Base-by-base conservation (phyloP, 768 basidiomycete genomes). In the Hericium alpestre region DNA sequence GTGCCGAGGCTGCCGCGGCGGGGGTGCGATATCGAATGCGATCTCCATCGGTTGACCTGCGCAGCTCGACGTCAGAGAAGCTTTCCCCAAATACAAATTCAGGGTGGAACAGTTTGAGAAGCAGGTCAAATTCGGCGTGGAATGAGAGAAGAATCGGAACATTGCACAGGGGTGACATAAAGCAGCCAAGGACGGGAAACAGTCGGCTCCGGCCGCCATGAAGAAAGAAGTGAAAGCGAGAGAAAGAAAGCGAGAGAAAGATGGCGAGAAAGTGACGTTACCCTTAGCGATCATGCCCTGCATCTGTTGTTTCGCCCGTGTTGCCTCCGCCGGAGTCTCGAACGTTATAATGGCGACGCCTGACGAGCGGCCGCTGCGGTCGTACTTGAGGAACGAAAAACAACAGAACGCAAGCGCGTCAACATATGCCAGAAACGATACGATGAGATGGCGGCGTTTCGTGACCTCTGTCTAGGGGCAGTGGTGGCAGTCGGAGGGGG, bases 341-440 rank as follows among this genome's bases (percentile, higher is more conserved):
- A 84, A 95, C 9, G 83, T 77, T 68, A 96, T 75, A 63, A 83
- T 79, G 57, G 87, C 93, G 63, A 82, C 78, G 58, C 93, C 93
- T 18, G 80, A 83, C 49, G 93, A 95, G 69, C 93, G 88, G 63
- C 93, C 93, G 65, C 93, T 94, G 69, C 88, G 86, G 74, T 96
- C 93, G 76, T 93, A 96, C 93, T 96, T 80, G 67, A 74, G 20
- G 49, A 51, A 73, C 66, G 66, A 68, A 68, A 65, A 71, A 64
- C 65, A 65, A 13, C 23, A 32, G 51, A 60, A 58, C 47, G 59
- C 59, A 55, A 54, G 59, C 54, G 60, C 43, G 49, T 63, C 55
- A 61, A 60, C 56, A 61, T 40, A 57, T 52, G 53, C 58, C 52
- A 20, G 32, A 47, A 76, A 71, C 63, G 67, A 74, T 75, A 72